A percentile compares a stretch with the other conserved stretches of the same genome.
phyloP scores from a whole-genome alignment of 768 basidiomycete species.

The Calvatia gigantea region DNA sequence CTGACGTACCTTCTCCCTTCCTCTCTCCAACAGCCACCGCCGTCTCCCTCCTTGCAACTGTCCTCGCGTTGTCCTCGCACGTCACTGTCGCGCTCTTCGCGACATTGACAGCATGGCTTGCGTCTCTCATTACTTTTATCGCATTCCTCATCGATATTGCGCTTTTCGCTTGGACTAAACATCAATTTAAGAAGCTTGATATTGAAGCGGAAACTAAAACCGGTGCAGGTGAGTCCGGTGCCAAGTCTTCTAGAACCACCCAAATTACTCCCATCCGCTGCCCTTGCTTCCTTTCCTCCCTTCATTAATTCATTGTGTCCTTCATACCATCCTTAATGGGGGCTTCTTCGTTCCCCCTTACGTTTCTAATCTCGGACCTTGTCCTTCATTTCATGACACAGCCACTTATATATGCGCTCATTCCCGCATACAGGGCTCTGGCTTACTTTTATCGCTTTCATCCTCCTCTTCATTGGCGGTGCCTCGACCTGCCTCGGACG shows the following conservation, averaged over 20 bases:
- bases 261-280: not conserved
- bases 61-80: constrained; percentile 59
- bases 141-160: constrained; percentile 79
- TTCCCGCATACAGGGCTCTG: constrained; percentile 7
- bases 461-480: constrained; percentile 13
- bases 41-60: constrained; percentile 60
- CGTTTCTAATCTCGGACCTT: not conserved
- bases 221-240: constrained; percentile 64
- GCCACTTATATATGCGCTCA: not conserved
- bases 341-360: not conserved
- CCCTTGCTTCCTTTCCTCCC: constrained; percentile 1
- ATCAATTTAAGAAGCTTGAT: constrained; percentile 51
- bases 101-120: constrained; percentile 66
- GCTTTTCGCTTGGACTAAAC: constrained; percentile 58
- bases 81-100: constrained; percentile 57
- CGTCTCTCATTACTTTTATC: constrained; percentile 63
- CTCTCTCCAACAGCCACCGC: constrained; percentile 36
- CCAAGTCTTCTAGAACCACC: not conserved
- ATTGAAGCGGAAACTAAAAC: constrained; percentile 46
- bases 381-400: not conserved
- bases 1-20: not conserved
- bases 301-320: no score
- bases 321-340: no score
- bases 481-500: constrained; percentile 14
- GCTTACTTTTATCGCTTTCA: constrained; percentile 13